These are phyloP conservation scores for Jamesozyma gamospora DNA, from an alignment of 805 yeast genomes.

Conservation along the genomic window DNA sequence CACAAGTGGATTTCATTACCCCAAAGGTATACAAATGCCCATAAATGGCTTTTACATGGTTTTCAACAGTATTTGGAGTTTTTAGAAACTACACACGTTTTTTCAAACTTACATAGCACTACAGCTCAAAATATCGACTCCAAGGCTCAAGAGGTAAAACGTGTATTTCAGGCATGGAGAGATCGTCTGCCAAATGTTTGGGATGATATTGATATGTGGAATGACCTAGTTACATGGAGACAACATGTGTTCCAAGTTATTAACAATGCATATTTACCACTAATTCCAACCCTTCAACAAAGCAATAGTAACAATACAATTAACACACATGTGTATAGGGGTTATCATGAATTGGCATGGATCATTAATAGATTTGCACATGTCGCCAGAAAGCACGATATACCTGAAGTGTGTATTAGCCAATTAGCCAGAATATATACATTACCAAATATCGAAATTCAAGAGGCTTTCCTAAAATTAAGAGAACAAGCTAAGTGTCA, in stretches of 20 bases:
- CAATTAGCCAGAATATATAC: slow-evolving; percentile 91
- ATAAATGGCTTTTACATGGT: slow-evolving; percentile 79
- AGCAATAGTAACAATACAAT: slow-evolving; percentile 57
- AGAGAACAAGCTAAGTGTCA: slow-evolving; percentile 98
- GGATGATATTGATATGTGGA: slow-evolving; percentile 98
- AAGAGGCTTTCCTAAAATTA: slow-evolving; percentile 90
- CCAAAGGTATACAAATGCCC: slow-evolving; percentile 62
- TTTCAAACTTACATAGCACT: slow-evolving; percentile 76
- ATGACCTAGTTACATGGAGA: slow-evolving; percentile 95
- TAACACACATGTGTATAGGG: slow-evolving; percentile 91
- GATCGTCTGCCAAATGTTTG: slow-evolving; percentile 92
- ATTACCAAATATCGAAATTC: slow-evolving; percentile 93
- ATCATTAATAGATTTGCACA: slow-evolving; percentile 96
- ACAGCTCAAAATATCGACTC: slow-evolving; percentile 86
- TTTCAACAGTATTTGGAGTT: slow-evolving; percentile 97
- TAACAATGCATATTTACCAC: slow-evolving; percentile 86
- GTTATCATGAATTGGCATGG: slow-evolving; percentile 99
- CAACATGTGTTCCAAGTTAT: slow-evolving; percentile 97
- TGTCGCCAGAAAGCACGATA: slow-evolving; percentile 91
- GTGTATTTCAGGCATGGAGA: slow-evolving; percentile 95
- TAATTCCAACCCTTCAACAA: slow-evolving; percentile 77
- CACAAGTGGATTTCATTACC: slow-evolving; percentile 93
- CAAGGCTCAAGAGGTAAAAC: slow-evolving; percentile 86
- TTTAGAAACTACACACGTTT: slow-evolving; percentile 93
- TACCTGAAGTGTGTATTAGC: slow-evolving; percentile 92